phyloP scores from a whole-genome alignment of 495 filamentous ascomycete genomes.

The Aspergillus heteromorphus region DNA sequence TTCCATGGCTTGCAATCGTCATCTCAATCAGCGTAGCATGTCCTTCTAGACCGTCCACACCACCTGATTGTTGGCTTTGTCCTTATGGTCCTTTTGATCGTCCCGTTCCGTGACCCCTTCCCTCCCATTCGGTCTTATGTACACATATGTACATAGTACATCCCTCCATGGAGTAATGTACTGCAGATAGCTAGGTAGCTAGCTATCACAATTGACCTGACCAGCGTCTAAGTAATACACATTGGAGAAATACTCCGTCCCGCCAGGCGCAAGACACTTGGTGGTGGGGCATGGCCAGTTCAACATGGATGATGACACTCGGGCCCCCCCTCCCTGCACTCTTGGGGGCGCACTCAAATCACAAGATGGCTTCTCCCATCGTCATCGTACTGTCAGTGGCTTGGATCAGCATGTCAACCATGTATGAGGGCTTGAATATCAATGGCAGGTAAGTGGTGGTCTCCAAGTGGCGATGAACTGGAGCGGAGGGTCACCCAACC shows the following conservation, averaged over 20 bases:
- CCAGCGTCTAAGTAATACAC: neutral
- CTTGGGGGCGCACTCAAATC: neutral
- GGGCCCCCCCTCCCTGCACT: constrained; percentile 10
- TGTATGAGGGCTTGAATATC: neutral
- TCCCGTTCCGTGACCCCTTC: too few relatives aligned
- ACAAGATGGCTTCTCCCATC: constrained; percentile 6
- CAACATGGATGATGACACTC: constrained; percentile 16
- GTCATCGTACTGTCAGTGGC: constrained; percentile 10
- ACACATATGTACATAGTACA: too few relatives aligned
- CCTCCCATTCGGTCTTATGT: too few relatives aligned
- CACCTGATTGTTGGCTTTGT: neutral
- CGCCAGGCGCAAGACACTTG: neutral
- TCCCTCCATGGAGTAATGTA: neutral
- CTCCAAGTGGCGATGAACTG: neutral
- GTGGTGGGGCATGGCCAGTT: constrained; percentile 11
- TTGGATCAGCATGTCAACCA: neutral
- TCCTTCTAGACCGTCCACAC: too few relatives aligned
- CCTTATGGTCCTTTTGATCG: too few relatives aligned
- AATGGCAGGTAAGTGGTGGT: neutral
- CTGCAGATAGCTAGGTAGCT: neutral
- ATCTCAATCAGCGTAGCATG: too few relatives aligned
- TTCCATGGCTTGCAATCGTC: neutral
- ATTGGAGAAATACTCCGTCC: neutral
- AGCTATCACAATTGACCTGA: neutral
- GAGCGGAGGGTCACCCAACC: neutral